phyloP scores from a whole-genome alignment of 805 yeast species.

The Hanseniaspora vineae region DNA sequence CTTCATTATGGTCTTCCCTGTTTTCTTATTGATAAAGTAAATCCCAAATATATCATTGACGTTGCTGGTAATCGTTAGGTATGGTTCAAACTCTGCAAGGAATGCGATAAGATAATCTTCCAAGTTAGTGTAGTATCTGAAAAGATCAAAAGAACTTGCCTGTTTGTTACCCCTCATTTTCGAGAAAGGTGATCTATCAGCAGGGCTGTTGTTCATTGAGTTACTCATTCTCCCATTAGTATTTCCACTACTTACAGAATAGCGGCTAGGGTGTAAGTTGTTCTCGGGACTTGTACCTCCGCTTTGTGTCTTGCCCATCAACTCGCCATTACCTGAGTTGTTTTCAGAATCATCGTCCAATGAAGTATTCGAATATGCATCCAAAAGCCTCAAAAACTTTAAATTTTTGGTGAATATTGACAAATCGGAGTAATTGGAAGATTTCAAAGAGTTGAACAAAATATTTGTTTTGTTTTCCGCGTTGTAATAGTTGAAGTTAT shows the following conservation, averaged over 20 bases:
- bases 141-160: slow-evolving; percentile 15
- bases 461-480: slow-evolving; percentile 14
- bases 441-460: slow-evolving; percentile 16
- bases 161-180: not conserved
- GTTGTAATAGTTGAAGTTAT: slow-evolving; percentile 22
- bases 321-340: not conserved
- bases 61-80: slow-evolving; percentile 14
- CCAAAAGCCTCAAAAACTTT: slow-evolving; percentile 20
- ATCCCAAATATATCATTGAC: slow-evolving; percentile 20
- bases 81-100: slow-evolving; percentile 9
- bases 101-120: slow-evolving; percentile 13
- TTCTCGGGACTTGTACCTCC: no score
- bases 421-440: slow-evolving; percentile 14
- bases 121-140: slow-evolving; percentile 21
- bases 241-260: not conserved
- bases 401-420: slow-evolving; percentile 22
- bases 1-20: slow-evolving; percentile 11
- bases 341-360: slow-evolving; percentile 11
- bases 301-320: not conserved
- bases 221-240: not conserved
- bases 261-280: no score
- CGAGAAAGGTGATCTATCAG: not conserved
- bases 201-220: not conserved
- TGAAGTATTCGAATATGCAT: slow-evolving; percentile 20
- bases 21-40: slow-evolving; percentile 9